Base-by-base conservation (phyloP, 495 filamentous ascomycete genomes). In the Penicillium arizonense region DNA sequence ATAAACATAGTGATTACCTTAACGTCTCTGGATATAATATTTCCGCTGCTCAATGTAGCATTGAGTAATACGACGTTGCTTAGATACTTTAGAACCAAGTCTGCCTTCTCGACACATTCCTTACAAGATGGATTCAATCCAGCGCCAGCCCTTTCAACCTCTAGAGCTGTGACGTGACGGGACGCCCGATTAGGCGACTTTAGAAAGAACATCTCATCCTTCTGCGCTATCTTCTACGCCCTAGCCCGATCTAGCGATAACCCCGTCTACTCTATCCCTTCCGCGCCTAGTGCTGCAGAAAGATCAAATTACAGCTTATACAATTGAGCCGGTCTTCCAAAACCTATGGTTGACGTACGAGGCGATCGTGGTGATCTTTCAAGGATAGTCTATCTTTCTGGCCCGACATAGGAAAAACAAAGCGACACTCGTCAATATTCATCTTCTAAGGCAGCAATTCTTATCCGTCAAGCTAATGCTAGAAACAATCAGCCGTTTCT, bases 371-470 rank as follows among this genome's bases (percentile, higher is more conserved):
- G 30, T 34, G 30, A 51, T 51, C n/a, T 43, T 13, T 18, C 39
- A 35, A 24, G 30, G 20, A 16, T 37, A 24, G 9, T 26, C 24
- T 13, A n/a, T 44, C 6, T 34, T 51, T 26, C 20, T 54, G 6
- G 44, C 43, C 39, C 44, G 44, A 35, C 28, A 32, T 24, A 41
- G 39, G 11, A 18, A 26, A 14, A 14, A 47, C 26, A 54, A 54
- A 41, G 43, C 23, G 9, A 34, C 24, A 28, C 52, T 54, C 11
- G 37, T 48, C 36, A 10, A 47, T 35, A 26, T 54, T 23, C 13
- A 42, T 16, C 30, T 47, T 18, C 0, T 44, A 6, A 38, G 48
- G 24, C 43, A 41, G 20, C 38, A 41, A 13, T 12, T 41, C 38
- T 21, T 4, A 24, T 10, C 16, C 6, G 38, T 10, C 20, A 41